These are phyloP conservation scores for Pseudogymnoascus sp. DNA, from an alignment of 2,329 filamentous ascomycete genomes.

Conservation along the genomic window DNA sequence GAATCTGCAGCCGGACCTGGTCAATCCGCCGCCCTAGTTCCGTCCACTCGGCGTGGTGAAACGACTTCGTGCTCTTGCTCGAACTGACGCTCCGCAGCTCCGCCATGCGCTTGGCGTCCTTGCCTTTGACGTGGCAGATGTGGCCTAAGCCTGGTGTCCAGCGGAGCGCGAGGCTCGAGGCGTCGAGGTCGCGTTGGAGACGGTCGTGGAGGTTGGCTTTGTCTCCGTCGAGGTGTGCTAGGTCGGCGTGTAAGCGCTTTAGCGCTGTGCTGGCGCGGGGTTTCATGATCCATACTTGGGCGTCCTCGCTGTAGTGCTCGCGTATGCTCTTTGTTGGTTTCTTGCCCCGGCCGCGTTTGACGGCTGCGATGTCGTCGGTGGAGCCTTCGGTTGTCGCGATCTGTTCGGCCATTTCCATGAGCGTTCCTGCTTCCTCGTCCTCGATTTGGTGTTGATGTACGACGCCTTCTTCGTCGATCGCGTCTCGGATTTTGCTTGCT, in stretches of 20 bases:
- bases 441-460: slow-evolving; percentile 69
- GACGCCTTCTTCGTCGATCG: slow-evolving; percentile 92
- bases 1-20: slow-evolving; percentile 66
- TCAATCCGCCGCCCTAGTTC: slow-evolving; percentile 71
- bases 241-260: slow-evolving; percentile 55
- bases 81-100: slow-evolving; percentile 56
- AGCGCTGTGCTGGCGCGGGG: slow-evolving; percentile 60
- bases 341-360: slow-evolving; percentile 34
- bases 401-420: slow-evolving; percentile 65
- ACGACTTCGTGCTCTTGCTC: slow-evolving; percentile 75
- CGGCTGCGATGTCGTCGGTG: slow-evolving; percentile 44
- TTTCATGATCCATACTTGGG: slow-evolving; percentile 57
- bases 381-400: slow-evolving; percentile 59
- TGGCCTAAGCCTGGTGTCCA: slow-evolving; percentile 86
- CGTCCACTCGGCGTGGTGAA: slow-evolving; percentile 80
- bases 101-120: slow-evolving; percentile 44
- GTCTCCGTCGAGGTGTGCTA: slow-evolving; percentile 51
- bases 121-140: slow-evolving; percentile 83
- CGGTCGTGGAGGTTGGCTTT: slow-evolving; percentile 52
- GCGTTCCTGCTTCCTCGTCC: slow-evolving; percentile 60
- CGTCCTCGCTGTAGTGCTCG: slow-evolving; percentile 53
- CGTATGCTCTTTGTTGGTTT: slow-evolving; percentile 38
- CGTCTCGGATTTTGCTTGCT: slow-evolving; percentile 60
- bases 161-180: slow-evolving; percentile 63
- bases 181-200: slow-evolving; percentile 53